Base-by-base conservation (phyloP, 306 rosid species). In the Ammopiptanthus mongolicus region DNA sequence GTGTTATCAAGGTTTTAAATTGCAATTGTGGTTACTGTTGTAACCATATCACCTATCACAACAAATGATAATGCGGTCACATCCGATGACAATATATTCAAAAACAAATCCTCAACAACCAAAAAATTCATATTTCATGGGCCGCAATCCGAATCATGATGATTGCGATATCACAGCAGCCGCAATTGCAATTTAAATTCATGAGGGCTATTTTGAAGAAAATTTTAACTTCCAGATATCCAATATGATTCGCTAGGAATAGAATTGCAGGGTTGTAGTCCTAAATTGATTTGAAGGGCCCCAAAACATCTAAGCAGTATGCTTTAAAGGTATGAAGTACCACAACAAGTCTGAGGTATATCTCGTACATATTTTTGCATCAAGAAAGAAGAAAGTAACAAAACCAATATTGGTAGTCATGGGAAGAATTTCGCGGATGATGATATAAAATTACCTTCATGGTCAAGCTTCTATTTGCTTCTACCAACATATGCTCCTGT, bases 401-500 rank as follows among this genome's bases (percentile, higher is more conserved):
- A 31, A 33, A 8, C 19, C 0, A 59, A 59, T 33, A 1, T 68
- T 48, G 56, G 18, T 36, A 21, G 15, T 63, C 1, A 34, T 62
- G 5, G 47, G 28, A 60, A 61, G 52, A 76, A 55, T 25, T 58
- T 59, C 3, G 7, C 13, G 22, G 25, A 36, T 18, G 29, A 12
- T 13, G 28, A 19, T 23, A 14, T 42, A 34, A 28, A 25, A 25
- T 68, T 86, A 89, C 98, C 98, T 92, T 92, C 69, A 84, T 63
- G 73, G 78, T 67, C 87, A 95, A 83, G 78, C 90, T 73, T 77
- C 97, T 88, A 85, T 95, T 95, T 39, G 97, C 88, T 68, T 91
- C 97, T 19, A 84, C 73, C 80, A 95, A 65, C 89, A 90, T 59
- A 0, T 90, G 93, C 66, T 95, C 99, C 99, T 95, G 90, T 76